Base-by-base conservation (phyloP, 768 basidiomycete species). In the Lentinula boryana region DNA sequence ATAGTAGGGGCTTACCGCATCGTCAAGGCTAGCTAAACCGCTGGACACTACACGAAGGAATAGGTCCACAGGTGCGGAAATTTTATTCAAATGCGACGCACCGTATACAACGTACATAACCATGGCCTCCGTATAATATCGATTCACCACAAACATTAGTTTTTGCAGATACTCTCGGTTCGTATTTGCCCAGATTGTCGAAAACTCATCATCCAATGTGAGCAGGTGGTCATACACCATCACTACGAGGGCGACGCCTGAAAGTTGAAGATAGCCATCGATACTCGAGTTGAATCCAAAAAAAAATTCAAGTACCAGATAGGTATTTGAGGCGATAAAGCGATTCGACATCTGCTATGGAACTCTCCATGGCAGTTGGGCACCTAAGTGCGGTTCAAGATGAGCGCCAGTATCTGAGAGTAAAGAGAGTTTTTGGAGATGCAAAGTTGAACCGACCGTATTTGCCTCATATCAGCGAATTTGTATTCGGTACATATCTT, bases 151-250 rank as follows among this genome's bases (percentile, higher is more conserved):
- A 16, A 43, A 57, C 21, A 40, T 57, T 23, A 57, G 15, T n/a
- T 57, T 57, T 31, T 43, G 56, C 9, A 57, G 18, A 32, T 44
- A 57, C 33, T 48, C 41, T 13, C 56, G 43, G 16, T 23, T 44
- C 10, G n/a, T 5, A 15, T 8, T 46, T 44, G 41, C 41, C 56
- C 56, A 57, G 16, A 57, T 57, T 9, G 23, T 57, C 31, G 15
- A 31, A 5, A 57, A 13, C 21, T 57, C 56, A 1, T 43, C 21
- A 16, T 57, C 15, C 15, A 57, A 57, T 13, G 56, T 57, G 43
- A 57, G 40, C n/a, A 57, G 41, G 18, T 57, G 56, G 8, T 57
- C 41, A 23, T 57, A 57, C n/a, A 57, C 23, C 8, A 57, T 48
- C 8, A 21, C 21, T n/a, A 23, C 18, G 16, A 57, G 41, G 12